These are phyloP conservation scores for Saussurea involucrata DNA, from an alignment of 129 eudicot genomes.

Conservation along the genomic window DNA sequence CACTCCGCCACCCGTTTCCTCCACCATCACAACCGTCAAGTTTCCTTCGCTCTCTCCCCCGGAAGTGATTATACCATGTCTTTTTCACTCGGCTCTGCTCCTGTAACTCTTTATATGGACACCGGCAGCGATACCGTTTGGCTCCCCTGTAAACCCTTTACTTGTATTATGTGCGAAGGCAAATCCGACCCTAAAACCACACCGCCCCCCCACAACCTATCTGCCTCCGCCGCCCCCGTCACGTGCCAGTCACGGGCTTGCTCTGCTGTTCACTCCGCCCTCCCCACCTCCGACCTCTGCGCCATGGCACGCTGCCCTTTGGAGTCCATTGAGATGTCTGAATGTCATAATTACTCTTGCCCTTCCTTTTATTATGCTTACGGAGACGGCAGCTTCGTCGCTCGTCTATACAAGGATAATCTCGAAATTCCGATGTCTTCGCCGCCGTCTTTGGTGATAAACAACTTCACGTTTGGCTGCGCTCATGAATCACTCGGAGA, in stretches of 20 bases:
- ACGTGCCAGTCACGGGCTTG: constrained; percentile 79
- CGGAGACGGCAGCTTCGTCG: constrained; percentile 91
- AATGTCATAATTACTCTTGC: constrained; percentile 44
- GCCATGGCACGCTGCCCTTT: constrained; percentile 77
- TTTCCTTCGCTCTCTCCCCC: constrained; percentile 76
- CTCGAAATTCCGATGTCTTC: constrained; percentile 46
- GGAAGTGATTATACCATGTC: constrained; percentile 82
- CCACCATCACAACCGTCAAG: constrained; percentile 42
- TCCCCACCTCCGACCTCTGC: constrained; percentile 75
- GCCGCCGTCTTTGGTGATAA: constrained; percentile 34
- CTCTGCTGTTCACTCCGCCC: constrained; percentile 58
- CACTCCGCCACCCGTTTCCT: constrained; percentile 70
- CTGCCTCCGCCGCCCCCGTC: constrained; percentile 48
- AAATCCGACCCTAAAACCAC: constrained; percentile 44
- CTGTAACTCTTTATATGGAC: constrained; percentile 73
- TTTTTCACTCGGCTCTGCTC: constrained; percentile 49
- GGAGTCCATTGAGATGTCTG: constrained; percentile 67
- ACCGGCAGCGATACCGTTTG: constrained; percentile 92
- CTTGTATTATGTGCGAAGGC: constrained; percentile 81
- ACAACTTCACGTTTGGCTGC: constrained; percentile 78
- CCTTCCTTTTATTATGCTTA: constrained; percentile 84
- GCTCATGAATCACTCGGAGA: constrained; percentile 78
- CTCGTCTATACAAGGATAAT: constrained; percentile 44
- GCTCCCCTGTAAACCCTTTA: constrained; percentile 81
- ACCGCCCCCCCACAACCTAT: constrained; percentile 40